Conservation (phyloP, 768 basidiomycete species). For the Pluteus cervinus region DNA sequence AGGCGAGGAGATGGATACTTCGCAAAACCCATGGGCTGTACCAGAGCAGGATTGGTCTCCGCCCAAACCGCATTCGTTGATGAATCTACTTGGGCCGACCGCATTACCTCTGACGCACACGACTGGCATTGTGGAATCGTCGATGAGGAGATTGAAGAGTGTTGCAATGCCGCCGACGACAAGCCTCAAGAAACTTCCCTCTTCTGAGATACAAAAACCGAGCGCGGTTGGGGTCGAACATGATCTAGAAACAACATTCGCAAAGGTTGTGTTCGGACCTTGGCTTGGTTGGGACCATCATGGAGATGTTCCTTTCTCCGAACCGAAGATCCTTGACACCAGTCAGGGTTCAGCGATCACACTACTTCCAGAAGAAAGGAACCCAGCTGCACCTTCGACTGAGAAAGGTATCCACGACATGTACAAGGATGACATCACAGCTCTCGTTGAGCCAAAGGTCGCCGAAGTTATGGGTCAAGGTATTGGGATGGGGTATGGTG, state of each 20-base stretch:
- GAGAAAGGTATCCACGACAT: slow-evolving; percentile 35
- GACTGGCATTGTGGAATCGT: slow-evolving; percentile 60
- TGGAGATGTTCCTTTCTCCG: too few species aligned
- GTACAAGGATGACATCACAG: slow-evolving; percentile 49
- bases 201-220: slow-evolving; percentile 13
- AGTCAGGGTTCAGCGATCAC: slow-evolving; percentile 6
- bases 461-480: slow-evolving; percentile 39
- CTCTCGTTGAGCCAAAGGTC: slow-evolving; percentile 44
- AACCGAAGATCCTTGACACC: background rate
- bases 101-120: slow-evolving; percentile 55
- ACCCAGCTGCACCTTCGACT: too few species aligned
- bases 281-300: slow-evolving; percentile 36
- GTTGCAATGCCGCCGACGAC: slow-evolving; percentile 31
- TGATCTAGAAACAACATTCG: slow-evolving; percentile 28
- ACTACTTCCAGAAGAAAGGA: slow-evolving; percentile 4
- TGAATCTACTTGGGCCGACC: slow-evolving; percentile 47
- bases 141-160: slow-evolving; percentile 50
- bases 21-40: slow-evolving; percentile 7
- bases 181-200: slow-evolving; percentile 18
- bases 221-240: slow-evolving; percentile 28
- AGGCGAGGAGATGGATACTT: background rate
- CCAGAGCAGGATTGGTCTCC: slow-evolving; percentile 13
- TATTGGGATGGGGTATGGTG: slow-evolving; percentile 62
- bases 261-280: slow-evolving; percentile 31
- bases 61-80: slow-evolving; percentile 21